Percentiles rank a stretch among this genome's conserved stretches.
These are phyloP conservation scores for Gossypium turneri DNA, from an alignment of 345 rosid species.

Conservation along the genomic window DNA sequence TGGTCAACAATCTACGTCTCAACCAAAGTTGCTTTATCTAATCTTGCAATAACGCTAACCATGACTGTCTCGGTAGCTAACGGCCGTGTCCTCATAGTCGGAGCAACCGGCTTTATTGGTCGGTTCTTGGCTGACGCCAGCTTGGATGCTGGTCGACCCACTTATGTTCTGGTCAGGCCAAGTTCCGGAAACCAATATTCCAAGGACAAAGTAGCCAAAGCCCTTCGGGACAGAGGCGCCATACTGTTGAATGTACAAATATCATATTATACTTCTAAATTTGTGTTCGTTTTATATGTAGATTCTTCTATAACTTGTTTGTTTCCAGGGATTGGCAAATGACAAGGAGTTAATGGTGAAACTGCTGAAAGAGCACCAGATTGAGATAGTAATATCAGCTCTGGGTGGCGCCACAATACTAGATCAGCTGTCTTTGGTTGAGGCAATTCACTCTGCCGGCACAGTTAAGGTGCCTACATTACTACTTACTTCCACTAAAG, in stretches of 20 bases:
- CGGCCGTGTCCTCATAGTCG: constrained; percentile 47
- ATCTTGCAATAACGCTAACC: background rate
- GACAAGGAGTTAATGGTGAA: constrained; percentile 46
- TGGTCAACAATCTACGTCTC: background rate
- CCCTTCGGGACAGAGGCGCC: constrained; percentile 54
- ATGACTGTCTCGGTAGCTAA: constrained; percentile 27
- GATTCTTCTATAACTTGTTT: background rate
- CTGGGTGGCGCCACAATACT: constrained; percentile 33
- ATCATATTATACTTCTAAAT: background rate
- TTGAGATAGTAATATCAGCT: constrained; percentile 57
- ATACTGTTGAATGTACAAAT: constrained; percentile 28
- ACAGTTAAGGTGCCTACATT: constrained; percentile 46
- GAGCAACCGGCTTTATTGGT: constrained; percentile 68
- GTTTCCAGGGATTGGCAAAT: constrained; percentile 34
- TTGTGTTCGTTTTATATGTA: background rate
- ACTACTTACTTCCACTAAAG: background rate
- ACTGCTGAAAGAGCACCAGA: constrained; percentile 41
- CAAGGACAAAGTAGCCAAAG: constrained; percentile 27
- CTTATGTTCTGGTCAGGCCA: constrained; percentile 46
- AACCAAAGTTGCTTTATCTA: background rate
- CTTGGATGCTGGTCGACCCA: constrained; percentile 46
- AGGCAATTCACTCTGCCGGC: constrained; percentile 53
- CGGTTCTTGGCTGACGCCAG: constrained; percentile 53
- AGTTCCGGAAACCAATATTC: background rate
- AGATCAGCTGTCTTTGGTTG: constrained; percentile 42